These are phyloP conservation scores for Melastoma candidum DNA, from an alignment of 441 rosid species.

Conservation along the genomic window DNA sequence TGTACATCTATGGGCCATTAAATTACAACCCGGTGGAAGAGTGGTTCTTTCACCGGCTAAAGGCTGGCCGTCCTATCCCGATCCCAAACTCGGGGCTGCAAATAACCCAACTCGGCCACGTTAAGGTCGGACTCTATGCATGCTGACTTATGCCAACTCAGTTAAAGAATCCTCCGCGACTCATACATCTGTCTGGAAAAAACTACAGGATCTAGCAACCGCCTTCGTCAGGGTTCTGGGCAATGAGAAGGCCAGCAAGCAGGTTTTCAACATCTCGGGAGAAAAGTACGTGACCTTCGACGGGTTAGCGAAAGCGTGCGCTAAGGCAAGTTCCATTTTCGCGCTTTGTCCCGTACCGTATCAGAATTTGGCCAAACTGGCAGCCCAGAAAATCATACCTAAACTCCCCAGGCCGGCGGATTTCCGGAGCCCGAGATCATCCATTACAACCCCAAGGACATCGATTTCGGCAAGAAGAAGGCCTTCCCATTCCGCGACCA, in stretches of 20 bases:
- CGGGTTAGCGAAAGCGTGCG: conserved; percentile 89
- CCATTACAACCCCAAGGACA: conserved; percentile 81
- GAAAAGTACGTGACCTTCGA: conserved; percentile 83
- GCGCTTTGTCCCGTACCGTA: neutral
- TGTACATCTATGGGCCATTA: conserved; percentile 88
- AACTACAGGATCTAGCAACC: conserved; percentile 71
- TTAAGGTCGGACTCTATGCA: conserved; percentile 57
- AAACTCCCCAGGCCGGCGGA: conserved; percentile 59
- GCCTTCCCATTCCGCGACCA: conserved; percentile 97
- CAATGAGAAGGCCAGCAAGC: conserved; percentile 71
- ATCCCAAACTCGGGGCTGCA: conserved; percentile 80
- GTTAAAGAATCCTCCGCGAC: too few relatives aligned
- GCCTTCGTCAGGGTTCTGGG: conserved; percentile 70
- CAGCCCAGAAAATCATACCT: neutral
- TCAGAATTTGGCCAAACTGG: neutral
- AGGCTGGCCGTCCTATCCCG: conserved; percentile 90
- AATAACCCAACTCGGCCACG: conserved; percentile 86
- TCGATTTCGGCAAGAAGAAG: conserved; percentile 94
- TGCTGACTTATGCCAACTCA: too few relatives aligned
- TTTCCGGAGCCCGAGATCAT: conserved; percentile 89
- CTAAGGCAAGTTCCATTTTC: conserved; percentile 46
- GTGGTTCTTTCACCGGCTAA: conserved; percentile 94
- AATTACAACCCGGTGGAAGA: conserved; percentile 98
- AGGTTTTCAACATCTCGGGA: conserved; percentile 87
- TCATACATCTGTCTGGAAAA: neutral